Evolutionary conservation across 306 rosid species (phyloP).

Genomic region (Quercus engelmannii): DNA sequence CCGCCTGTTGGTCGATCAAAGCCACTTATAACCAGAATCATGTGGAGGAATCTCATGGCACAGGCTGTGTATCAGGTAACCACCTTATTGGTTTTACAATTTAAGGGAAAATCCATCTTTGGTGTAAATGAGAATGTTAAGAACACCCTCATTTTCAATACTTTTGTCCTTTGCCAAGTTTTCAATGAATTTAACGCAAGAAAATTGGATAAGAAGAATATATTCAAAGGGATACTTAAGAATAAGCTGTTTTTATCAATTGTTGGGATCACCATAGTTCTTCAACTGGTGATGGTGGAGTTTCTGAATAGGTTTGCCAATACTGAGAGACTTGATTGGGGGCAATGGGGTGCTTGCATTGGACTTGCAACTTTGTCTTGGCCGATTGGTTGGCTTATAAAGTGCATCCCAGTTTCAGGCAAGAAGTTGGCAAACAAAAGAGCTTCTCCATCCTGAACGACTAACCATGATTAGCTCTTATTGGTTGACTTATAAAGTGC

Average conservation of each 20-base stretch:
- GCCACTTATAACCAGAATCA: slow-evolving; percentile 21
- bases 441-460: neutral
- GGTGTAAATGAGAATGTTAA: slow-evolving; percentile 19
- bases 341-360: slow-evolving; percentile 24
- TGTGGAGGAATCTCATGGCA: slow-evolving; percentile 29
- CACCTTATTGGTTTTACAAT: slow-evolving; percentile 13
- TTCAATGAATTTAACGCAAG: slow-evolving; percentile 30
- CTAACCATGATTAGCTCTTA: neutral
- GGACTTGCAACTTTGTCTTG: slow-evolving; percentile 28
- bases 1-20: slow-evolving; percentile 9
- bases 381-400: slow-evolving; percentile 28
- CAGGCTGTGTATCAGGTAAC: slow-evolving; percentile 27
- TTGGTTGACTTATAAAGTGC: slow-evolving; percentile 24
- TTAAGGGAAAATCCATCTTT: slow-evolving; percentile 21
- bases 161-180: slow-evolving; percentile 25
- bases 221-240: slow-evolving; percentile 13
- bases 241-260: slow-evolving; percentile 24
- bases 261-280: slow-evolving; percentile 12
- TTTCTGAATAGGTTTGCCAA: slow-evolving; percentile 23
- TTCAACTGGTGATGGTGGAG: slow-evolving; percentile 27
- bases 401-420: slow-evolving; percentile 15
- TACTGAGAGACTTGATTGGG: slow-evolving; percentile 21
- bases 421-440: too few relatives aligned
- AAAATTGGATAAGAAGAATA: slow-evolving; percentile 28
- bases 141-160: slow-evolving; percentile 25